Conservation (phyloP, 371 early-diverging fungal species). For the Apophysomyces elegans region DNA sequence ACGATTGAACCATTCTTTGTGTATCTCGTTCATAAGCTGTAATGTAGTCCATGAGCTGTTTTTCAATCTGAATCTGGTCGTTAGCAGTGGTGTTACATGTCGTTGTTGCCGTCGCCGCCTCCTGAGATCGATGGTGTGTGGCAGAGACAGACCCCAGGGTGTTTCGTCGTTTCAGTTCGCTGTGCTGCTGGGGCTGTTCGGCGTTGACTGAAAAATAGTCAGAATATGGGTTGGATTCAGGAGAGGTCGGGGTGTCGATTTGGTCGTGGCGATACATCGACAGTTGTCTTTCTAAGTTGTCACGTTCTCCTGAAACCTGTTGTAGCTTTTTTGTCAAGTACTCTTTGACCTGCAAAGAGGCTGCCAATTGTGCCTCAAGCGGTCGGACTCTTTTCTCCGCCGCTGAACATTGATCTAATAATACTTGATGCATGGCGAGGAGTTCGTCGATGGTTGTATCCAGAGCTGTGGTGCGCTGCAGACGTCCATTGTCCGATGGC, state of each 20-base stretch:
- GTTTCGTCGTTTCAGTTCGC: constrained; percentile 7
- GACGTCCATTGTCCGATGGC: not conserved
- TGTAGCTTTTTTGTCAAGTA: constrained; percentile 46
- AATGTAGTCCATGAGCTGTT: not conserved
- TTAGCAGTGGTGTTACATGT: not conserved
- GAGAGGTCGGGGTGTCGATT: constrained; percentile 29
- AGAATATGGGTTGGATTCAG: constrained; percentile 22
- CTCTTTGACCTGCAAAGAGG: constrained; percentile 42
- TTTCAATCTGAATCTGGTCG: not conserved
- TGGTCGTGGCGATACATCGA: constrained; percentile 20
- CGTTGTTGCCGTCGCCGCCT: no score
- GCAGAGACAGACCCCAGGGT: not conserved
- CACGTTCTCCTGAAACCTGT: constrained; percentile 47
- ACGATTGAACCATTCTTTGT: constrained; percentile 38
- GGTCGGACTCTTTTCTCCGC: constrained; percentile 25
- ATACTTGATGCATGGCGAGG: constrained; percentile 24
- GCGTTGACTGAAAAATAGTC: constrained; percentile 1
- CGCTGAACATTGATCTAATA: constrained; percentile 28
- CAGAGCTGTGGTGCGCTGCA: not conserved
- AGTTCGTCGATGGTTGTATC: constrained; percentile 31
- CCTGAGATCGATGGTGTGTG: no score
- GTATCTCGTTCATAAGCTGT: constrained; percentile 31
- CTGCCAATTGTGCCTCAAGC: constrained; percentile 32
- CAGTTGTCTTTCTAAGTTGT: constrained; percentile 38
- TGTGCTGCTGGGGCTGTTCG: constrained; percentile 16